Evolutionary conservation across 2,329 filamentous ascomycete genomes (phyloP).

Genomic region (Pseudogymnoascus sp.): DNA sequence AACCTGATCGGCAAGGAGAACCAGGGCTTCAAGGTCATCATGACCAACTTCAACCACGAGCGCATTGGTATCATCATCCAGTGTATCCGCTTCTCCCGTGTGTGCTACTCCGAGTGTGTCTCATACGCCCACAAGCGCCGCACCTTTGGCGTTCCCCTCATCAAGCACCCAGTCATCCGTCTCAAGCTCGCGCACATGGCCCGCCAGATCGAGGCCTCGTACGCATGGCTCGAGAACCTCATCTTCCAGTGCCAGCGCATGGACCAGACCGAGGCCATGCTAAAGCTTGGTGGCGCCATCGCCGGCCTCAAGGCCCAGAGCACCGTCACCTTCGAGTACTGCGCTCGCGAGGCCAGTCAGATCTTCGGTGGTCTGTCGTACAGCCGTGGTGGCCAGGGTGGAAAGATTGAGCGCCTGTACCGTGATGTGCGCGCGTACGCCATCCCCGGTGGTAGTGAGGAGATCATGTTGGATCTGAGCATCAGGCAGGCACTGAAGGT

Average conservation of each 20-base stretch:
- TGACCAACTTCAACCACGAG: conserved; percentile 99
- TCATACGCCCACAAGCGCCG: conserved; percentile 96
- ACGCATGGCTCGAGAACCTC: conserved; percentile 92
- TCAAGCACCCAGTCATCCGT: conserved; percentile 94
- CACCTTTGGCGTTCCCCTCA: conserved; percentile 94
- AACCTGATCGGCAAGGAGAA: conserved; percentile 97
- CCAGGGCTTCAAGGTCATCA: conserved; percentile 96
- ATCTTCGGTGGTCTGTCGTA: conserved; percentile 95
- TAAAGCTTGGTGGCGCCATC: conserved; percentile 90
- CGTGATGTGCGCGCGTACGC: conserved; percentile 93
- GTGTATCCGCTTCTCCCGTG: conserved; percentile 86
- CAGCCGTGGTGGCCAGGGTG: conserved; percentile 86
- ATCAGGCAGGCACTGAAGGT: conserved; percentile 87
- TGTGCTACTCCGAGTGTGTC: conserved; percentile 93
- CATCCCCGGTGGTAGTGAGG: conserved; percentile 90
- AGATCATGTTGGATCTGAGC: conserved; percentile 97
- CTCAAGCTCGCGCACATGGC: conserved; percentile 98
- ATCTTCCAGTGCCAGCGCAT: conserved; percentile 91
- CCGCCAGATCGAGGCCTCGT: conserved; percentile 92
- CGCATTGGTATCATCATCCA: conserved; percentile 98
- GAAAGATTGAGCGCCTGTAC: conserved; percentile 90
- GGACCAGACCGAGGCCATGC: conserved; percentile 91
- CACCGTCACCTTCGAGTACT: conserved; percentile 95
- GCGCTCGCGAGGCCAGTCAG: conserved; percentile 89
- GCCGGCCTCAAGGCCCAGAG: conserved; percentile 89